Percentiles rank a stretch among this genome's conserved stretches.
phyloP scores from a whole-genome alignment of 2,329 filamentous ascomycete genomes.

The Fusarium irregulare region DNA sequence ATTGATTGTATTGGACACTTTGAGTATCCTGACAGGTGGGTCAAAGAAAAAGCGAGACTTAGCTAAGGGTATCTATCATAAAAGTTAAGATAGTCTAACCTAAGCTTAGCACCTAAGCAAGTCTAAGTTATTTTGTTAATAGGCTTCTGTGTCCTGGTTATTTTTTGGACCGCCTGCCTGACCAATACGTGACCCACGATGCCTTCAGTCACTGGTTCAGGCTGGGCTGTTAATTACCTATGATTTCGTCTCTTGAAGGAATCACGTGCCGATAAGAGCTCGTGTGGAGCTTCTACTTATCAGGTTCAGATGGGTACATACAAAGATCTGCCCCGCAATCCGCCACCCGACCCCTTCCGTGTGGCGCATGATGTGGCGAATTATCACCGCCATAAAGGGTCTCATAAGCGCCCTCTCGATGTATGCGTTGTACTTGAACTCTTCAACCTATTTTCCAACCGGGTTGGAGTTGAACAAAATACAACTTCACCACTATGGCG shows the following conservation, averaged over 20 bases:
- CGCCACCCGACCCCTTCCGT: conserved; percentile 33
- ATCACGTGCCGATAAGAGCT: too few relatives aligned
- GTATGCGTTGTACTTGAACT: conserved; percentile 24
- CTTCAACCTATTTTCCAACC: conserved; percentile 39
- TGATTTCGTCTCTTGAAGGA: too few relatives aligned
- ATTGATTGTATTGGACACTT: neutral
- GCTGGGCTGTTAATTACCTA: neutral
- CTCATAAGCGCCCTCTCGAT: conserved; percentile 25
- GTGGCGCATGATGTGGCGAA: conserved; percentile 54
- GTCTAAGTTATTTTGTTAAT: too few relatives aligned
- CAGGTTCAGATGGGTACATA: too few relatives aligned
- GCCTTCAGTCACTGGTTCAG: neutral
- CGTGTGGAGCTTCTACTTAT: too few relatives aligned
- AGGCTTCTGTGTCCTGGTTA: too few relatives aligned
- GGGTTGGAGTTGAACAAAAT: conserved; percentile 35
- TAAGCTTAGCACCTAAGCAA: too few relatives aligned
- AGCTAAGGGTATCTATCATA: too few relatives aligned
- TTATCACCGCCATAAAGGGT: conserved; percentile 43
- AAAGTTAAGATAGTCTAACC: too few relatives aligned
- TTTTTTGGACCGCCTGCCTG: neutral
- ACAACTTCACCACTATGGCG: conserved; percentile 61
- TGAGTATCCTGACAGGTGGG: neutral
- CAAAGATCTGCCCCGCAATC: conserved; percentile 15
- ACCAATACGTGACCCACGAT: neutral
- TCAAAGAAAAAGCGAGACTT: too few relatives aligned